Evolutionary conservation across 2,329 filamentous ascomycete genomes (phyloP).

Genomic region (Monilinia polystroma): DNA sequence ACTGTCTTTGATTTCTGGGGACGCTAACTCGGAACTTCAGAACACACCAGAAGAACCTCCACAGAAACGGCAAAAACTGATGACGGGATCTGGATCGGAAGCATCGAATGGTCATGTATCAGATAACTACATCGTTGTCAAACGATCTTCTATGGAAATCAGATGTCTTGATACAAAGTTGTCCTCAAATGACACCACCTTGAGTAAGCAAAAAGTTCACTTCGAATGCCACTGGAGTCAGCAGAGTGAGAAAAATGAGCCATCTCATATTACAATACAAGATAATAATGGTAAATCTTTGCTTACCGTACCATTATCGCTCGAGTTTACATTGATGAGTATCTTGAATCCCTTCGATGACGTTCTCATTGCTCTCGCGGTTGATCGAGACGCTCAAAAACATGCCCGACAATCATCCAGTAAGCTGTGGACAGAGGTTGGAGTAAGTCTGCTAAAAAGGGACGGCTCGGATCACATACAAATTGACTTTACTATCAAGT

Average conservation of each 20-base stretch:
- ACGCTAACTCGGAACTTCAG: conserved; percentile 2
- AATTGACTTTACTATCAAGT: conserved; percentile 36
- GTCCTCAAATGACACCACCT: conserved; percentile 10
- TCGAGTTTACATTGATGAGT: neutral
- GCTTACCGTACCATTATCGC: conserved; percentile 27
- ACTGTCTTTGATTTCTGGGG: neutral
- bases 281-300: conserved; percentile 28
- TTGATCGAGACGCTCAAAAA: conserved; percentile 31
- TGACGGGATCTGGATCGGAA: neutral
- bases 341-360: conserved; percentile 27
- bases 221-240: conserved; percentile 29
- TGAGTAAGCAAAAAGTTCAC: conserved; percentile 28
- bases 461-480: conserved; percentile 31
- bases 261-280: conserved; percentile 32
- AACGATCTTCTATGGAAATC: conserved; percentile 32
- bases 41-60: conserved; percentile 27
- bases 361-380: conserved; percentile 31
- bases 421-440: conserved; percentile 37
- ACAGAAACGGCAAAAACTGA: conserved; percentile 33
- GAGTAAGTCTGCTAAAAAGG: conserved; percentile 29
- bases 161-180: conserved; percentile 28
- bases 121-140: conserved; percentile 34
- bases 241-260: neutral
- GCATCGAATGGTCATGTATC: conserved; percentile 20
- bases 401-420: conserved; percentile 30